Evolutionary conservation across 805 yeast species (phyloP).

Genomic region (Yamadazyma philogaea): DNA sequence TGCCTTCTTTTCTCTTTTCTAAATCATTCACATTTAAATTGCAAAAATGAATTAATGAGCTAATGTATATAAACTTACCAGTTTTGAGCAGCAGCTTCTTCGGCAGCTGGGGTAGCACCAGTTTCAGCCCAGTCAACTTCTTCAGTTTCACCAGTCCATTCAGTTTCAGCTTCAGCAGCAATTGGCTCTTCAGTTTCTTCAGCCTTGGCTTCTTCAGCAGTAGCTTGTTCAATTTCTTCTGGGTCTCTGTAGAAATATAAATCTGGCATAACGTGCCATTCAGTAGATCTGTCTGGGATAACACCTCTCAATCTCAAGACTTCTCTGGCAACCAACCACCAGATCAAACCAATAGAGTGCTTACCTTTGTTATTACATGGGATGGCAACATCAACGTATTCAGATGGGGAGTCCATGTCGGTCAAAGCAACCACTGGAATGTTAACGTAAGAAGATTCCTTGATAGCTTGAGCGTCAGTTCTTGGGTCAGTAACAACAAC

Average conservation of each 20-base stretch:
- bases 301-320: constrained; percentile 98
- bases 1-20: constrained; percentile 8
- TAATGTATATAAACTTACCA: constrained; percentile 31
- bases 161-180: constrained; percentile 56
- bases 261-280: constrained; percentile 99
- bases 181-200: constrained; percentile 59
- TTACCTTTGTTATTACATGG: constrained; percentile 99
- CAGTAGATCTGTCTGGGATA: constrained; percentile 91
- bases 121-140: constrained; percentile 65
- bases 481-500: constrained; percentile 99
- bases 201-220: constrained; percentile 51
- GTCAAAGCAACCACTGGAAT: constrained; percentile 99
- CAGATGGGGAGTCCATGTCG: constrained; percentile 98
- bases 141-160: constrained; percentile 55
- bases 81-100: constrained; percentile 67
- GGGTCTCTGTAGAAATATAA: constrained; percentile 99
- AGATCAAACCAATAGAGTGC: constrained; percentile 98
- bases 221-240: constrained; percentile 90
- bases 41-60: constrained; percentile 12
- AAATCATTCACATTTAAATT: constrained; percentile 8
- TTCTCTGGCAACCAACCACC: constrained; percentile 99
- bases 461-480: constrained; percentile 99
- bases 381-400: constrained; percentile 98
- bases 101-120: constrained; percentile 57
- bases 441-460: constrained; percentile 99